Base-by-base conservation (phyloP, 148 eudicot species). In the Camellia lanceoleosa region DNA sequence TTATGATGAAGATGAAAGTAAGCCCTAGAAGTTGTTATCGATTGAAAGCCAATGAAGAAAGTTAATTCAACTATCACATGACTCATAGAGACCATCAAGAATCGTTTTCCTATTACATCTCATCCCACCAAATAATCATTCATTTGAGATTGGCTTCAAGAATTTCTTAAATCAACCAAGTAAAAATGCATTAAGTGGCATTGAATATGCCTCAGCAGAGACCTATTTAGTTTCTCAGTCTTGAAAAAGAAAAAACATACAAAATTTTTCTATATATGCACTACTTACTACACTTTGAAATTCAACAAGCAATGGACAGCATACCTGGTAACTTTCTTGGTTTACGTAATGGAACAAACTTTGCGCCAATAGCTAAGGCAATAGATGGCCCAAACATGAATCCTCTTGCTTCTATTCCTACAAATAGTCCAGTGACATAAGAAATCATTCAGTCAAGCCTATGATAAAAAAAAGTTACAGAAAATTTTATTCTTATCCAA, bases 391-490 rank as follows among this genome's bases (percentile, higher is more conserved):
- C 98, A 75, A 93, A 93, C 89, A 93, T 87, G 82, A 93, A 93
- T 62, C 98, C 98, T 89, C 98, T 87, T 16, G 98, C 98, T 86
- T 93, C 98, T 77, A 93, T 87, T 82, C 98, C 98, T 93, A 54
- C 69, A 82, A 11, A 59, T 4, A 11, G 55, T 71, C 20, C 16
- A 11, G 14, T 11, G 2, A 70, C 20, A 12, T 59, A 44, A 69
- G 15, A 59, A 58, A 79, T 1, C 60, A 55, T 44, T 70, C 71
- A 60, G 20, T 46, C 51, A 66, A 75, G 43, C 67, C 62, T 6
- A 68, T 51, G 59, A 1, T 7, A 46, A 16, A 8, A n/a, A 18
- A 69, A 3, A 6, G 44, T 30, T 30, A 30, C 38, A 30, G 46
- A 6, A 0, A 69, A 43, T 19, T 42, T 66, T 14, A 68, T 47